Evolutionary conservation across 768 basidiomycete species (phyloP).

Genomic region (Tylopilus plumbeoviolaceoides): DNA sequence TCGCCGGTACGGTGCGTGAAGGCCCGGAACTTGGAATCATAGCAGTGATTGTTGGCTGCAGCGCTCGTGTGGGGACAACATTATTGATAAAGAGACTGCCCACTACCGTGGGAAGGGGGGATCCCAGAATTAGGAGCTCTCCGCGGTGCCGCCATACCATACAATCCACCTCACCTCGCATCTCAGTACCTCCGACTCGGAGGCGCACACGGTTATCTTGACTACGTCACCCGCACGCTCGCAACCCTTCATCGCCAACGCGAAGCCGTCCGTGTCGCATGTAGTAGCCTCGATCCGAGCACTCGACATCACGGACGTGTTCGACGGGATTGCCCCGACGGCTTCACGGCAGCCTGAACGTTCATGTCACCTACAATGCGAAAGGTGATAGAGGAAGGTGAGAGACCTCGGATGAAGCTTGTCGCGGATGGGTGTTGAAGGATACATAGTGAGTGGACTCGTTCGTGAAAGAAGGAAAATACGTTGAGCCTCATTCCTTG

Average conservation of each 20-base stretch:
- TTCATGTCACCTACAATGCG: conserved; percentile 67
- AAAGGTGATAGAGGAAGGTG: conserved; percentile 68
- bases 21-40: conserved; percentile 29
- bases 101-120: no score
- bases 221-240: conserved; percentile 52
- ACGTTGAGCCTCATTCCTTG: neutral
- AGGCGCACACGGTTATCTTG: conserved; percentile 60
- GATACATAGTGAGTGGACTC: conserved; percentile 55
- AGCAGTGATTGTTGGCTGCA: no score
- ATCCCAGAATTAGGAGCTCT: no score
- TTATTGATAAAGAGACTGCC: no score
- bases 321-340: conserved; percentile 54
- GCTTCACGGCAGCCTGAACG: conserved; percentile 60
- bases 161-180: no score
- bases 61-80: no score
- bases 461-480: neutral
- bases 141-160: no score
- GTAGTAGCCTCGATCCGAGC: conserved; percentile 64
- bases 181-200: conserved; percentile 65
- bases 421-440: conserved; percentile 68
- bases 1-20: no score
- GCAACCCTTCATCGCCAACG: conserved; percentile 62
- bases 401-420: conserved; percentile 68
- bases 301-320: conserved; percentile 66
- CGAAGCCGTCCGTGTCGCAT: conserved; percentile 68